These are phyloP conservation scores for Entomophthora muscae DNA, from an alignment of 371 early-diverging fungal species.

Conservation along the genomic window DNA sequence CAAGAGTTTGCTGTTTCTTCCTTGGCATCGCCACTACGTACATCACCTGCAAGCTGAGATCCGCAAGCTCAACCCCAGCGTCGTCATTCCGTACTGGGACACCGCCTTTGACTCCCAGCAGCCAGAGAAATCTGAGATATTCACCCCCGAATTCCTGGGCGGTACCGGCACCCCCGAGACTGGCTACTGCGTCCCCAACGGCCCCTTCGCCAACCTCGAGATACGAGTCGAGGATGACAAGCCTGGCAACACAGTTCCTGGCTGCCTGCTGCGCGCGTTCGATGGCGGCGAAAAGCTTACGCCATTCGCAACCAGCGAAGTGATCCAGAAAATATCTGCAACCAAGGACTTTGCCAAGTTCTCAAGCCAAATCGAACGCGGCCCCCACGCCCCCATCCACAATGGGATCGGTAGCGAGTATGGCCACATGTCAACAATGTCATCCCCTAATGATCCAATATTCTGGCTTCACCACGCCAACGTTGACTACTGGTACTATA, in stretches of 20 bases:
- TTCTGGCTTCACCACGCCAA: constrained; percentile 7
- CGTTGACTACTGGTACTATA: background rate
- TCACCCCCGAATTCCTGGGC: no score
- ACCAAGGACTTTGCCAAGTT: background rate
- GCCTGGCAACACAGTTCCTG: background rate
- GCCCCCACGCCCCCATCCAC: constrained; percentile 1
- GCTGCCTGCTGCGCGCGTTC: background rate
- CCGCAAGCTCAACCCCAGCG: background rate
- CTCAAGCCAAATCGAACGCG: background rate
- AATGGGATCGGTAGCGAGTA: background rate
- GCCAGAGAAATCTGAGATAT: background rate
- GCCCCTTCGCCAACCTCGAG: background rate
- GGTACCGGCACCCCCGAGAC: background rate
- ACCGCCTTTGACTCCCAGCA: background rate
- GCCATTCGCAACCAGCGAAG: background rate
- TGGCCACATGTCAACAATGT: constrained; percentile 2
- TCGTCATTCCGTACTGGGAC: constrained; percentile 7
- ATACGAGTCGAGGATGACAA: background rate
- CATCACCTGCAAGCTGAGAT: background rate
- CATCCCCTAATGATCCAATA: constrained; percentile 5
- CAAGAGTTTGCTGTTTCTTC: background rate
- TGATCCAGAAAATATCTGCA: background rate
- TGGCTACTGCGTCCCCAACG: background rate
- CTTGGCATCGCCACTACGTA: constrained; percentile 8
- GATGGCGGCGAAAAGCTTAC: background rate